Base-by-base conservation (phyloP, 768 basidiomycete genomes). In the Sutorius australiensis region DNA sequence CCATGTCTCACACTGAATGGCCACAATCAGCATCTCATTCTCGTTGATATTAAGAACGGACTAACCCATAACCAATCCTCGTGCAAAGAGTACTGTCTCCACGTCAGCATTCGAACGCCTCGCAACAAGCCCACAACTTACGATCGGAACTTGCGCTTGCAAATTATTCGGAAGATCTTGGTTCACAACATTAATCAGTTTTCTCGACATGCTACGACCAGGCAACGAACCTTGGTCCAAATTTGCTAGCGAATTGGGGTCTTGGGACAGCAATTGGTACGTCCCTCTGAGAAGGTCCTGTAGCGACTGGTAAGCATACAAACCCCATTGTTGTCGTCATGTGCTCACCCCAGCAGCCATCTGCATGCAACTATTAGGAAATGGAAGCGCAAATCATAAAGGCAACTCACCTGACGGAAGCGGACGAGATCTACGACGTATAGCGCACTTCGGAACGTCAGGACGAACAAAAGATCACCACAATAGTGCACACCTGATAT, bases 21-120 rank as follows among this genome's bases (percentile, higher is more conserved):
- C 13, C n/a, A 11, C 27, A 41, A 19, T 50, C 60, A 58, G 61
- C 13, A 31, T 39, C 36, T 41, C 11, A 38, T 30, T 31, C 28
- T 39, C 43, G 41, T 46, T 36, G 28, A 46, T 8, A 24, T 31
- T 17, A 16, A 7, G 17, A 27, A 27, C 44, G 7, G 14, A 77
- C 80, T 48, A 67, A 92, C 90, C 95, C 97, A 99, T 61, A 98
- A 73, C 97, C 97, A 99, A 62, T 93, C 89, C 70, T 93, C 89
- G 54, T 83, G 82, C 14, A 98, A 75, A 0, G 97, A 93, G 70
- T 81, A 88, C 92, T 95, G 56, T 17, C 16, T 39, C 14, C 11
- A 38, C 33, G 46, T 67, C 27, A 57, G 51, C 2, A 21, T 11
- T 30, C 2, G 32, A 19, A 24, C 16, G n/a, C 34, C 14, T 48